Conservation (phyloP, 177 flowering plant species). For the Tripterygium wilfordii region DNA sequence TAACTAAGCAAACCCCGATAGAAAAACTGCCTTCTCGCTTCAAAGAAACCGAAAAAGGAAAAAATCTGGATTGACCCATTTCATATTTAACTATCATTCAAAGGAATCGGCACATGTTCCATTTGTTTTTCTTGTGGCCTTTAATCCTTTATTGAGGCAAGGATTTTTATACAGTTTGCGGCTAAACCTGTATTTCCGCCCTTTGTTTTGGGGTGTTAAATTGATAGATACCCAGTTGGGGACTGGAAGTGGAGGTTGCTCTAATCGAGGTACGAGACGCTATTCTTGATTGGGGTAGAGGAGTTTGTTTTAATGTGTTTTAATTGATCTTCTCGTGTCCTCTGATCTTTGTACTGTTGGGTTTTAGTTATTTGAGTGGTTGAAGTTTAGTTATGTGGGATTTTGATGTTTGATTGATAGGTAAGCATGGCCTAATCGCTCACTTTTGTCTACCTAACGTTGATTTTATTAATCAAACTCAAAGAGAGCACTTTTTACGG, state of each 20-base stretch:
- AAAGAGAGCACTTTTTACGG: conserved; percentile 10
- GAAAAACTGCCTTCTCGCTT: too few species aligned
- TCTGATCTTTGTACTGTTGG: conserved; percentile 1
- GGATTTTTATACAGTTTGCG: not conserved
- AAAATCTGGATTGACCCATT: conserved; percentile 22
- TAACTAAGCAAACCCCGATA: too few species aligned
- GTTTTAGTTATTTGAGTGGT: conserved; percentile 4
- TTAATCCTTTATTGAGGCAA: not conserved
- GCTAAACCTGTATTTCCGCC: too few species aligned
- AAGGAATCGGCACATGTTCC: not conserved
- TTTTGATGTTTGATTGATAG: conserved; percentile 23
- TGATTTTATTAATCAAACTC: conserved; percentile 1
- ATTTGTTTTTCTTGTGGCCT: conserved; percentile 5
- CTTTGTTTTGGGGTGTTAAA: conserved; percentile 7
- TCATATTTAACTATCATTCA: conserved; percentile 9
- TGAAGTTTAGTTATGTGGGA: conserved; percentile 13
- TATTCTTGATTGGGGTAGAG: conserved; percentile 3
- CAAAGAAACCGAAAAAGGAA: too few species aligned
- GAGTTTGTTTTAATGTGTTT: not conserved
- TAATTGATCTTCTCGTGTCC: conserved; percentile 15
- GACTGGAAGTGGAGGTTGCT: conserved; percentile 7
- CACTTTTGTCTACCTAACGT: conserved; percentile 14
- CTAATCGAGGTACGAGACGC: conserved; percentile 6
- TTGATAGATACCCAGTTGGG: conserved; percentile 25
- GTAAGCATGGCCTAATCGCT: conserved; percentile 11